Conservation (phyloP, 495 filamentous ascomycete species). For the Clavariopsis aquatica region DNA sequence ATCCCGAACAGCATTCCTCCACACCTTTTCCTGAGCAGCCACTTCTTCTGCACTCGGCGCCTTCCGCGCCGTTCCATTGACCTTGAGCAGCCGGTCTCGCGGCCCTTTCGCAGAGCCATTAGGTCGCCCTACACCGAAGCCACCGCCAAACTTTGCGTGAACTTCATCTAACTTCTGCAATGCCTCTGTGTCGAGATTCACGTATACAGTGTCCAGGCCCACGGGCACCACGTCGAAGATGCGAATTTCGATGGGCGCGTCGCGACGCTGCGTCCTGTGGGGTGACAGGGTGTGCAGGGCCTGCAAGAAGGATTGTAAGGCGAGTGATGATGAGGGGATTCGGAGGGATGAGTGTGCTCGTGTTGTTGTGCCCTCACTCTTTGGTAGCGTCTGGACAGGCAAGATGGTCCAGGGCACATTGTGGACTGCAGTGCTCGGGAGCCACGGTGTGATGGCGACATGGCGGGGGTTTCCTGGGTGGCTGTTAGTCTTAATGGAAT, state of each 20-base stretch:
- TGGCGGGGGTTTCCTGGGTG: constrained; percentile 43
- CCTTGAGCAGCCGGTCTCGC: constrained; percentile 26
- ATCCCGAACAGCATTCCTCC: constrained; percentile 76
- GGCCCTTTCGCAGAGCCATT: constrained; percentile 47
- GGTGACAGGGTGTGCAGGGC: constrained; percentile 51
- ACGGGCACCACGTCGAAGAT: constrained; percentile 79
- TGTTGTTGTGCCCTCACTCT: constrained; percentile 44
- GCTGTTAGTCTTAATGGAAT: background rate
- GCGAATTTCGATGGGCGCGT: constrained; percentile 67
- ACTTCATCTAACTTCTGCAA: constrained; percentile 62
- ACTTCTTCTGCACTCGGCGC: constrained; percentile 38
- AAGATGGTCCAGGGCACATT: constrained; percentile 79
- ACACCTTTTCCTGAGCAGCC: constrained; percentile 55
- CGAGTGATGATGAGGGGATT: constrained; percentile 77
- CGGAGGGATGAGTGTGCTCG: constrained; percentile 73
- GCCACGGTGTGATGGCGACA: constrained; percentile 80
- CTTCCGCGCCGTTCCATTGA: constrained; percentile 25
- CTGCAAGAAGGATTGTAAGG: constrained; percentile 74
- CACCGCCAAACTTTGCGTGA: constrained; percentile 64
- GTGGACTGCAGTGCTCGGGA: constrained; percentile 60
- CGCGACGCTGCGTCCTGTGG: constrained; percentile 57
- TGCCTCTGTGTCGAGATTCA: constrained; percentile 78
- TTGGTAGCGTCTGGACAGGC: constrained; percentile 59
- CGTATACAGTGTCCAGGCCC: constrained; percentile 77
- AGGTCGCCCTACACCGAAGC: constrained; percentile 50